phyloP scores from a whole-genome alignment of 1,284 basidiomycete genomes.

The Volvariella volvacea region DNA sequence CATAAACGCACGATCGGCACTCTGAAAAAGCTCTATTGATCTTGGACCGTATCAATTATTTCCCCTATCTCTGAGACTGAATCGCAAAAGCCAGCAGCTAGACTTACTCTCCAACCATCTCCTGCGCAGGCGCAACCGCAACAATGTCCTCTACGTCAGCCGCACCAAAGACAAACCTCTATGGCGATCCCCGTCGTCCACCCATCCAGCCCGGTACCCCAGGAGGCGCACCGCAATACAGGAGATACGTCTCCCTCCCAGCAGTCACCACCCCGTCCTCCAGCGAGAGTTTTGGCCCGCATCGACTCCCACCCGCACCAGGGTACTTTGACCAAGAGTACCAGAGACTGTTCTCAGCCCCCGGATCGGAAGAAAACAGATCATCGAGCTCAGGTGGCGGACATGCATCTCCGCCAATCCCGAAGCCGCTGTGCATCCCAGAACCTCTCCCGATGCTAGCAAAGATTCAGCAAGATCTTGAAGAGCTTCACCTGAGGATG shows the following conservation, averaged over 20 bases:
- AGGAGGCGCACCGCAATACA: too few species aligned
- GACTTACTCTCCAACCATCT: too few species aligned
- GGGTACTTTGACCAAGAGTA: background rate
- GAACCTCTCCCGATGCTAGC: background rate
- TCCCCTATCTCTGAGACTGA: too few species aligned
- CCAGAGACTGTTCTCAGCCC: background rate
- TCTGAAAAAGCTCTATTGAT: too few species aligned
- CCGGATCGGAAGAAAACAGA: background rate
- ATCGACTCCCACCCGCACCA: background rate
- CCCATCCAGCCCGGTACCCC: too few species aligned
- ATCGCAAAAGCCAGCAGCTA: too few species aligned
- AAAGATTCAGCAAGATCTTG: background rate
- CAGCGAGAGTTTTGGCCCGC: background rate
- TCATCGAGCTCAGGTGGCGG: background rate
- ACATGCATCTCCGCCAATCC: background rate
- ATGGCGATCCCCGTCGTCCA: too few species aligned
- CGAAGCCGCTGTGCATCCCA: background rate
- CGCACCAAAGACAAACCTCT: conserved; percentile 1
- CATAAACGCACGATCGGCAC: too few species aligned
- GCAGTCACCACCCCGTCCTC: too few species aligned
- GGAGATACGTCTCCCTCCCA: background rate
- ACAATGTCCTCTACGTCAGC: conserved; percentile 9
- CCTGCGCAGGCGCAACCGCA: too few species aligned
- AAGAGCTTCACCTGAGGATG: background rate
- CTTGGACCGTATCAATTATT: too few species aligned